phyloP scores from a whole-genome alignment of 352 stramenopile species.

The Pythium brachiatum region DNA sequence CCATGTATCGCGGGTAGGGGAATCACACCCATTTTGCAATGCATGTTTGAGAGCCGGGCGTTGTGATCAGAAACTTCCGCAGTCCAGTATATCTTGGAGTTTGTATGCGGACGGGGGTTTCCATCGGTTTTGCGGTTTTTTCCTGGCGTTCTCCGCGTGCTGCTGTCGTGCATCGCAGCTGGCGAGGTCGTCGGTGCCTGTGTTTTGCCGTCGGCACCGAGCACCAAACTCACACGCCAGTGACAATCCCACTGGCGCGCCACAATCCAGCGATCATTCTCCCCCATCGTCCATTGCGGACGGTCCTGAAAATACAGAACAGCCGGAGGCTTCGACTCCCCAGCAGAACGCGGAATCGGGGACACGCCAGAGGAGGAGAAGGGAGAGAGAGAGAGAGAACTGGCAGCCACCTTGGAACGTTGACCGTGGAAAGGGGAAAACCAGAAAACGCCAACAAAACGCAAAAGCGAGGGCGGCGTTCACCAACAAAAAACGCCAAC shows the following conservation, averaged over 20 bases:
- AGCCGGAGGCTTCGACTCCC: neutral
- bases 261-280: neutral
- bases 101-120: conserved; percentile 22
- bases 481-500: neutral
- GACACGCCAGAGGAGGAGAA: conserved; percentile 3
- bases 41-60: neutral
- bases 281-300: neutral
- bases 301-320: conserved; percentile 3
- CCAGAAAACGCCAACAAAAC: conserved; percentile 6
- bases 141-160: conserved; percentile 12
- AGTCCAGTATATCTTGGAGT: conserved; percentile 9
- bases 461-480: conserved; percentile 1
- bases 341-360: neutral
- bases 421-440: neutral
- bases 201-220: conserved; percentile 18
- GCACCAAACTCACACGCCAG: conserved; percentile 6
- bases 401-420: no score
- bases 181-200: conserved; percentile 8
- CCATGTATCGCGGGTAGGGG: conserved; percentile 6
- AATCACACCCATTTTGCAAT: neutral
- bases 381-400: neutral
- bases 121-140: conserved; percentile 27
- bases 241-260: conserved; percentile 16
- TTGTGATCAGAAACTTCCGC: conserved; percentile 21
- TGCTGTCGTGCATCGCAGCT: conserved; percentile 19